Evolutionary conservation across 1,139 yeast species (phyloP), one percentile per base, ranked within the genome.

Genomic region (Diutina sp.): DNA sequence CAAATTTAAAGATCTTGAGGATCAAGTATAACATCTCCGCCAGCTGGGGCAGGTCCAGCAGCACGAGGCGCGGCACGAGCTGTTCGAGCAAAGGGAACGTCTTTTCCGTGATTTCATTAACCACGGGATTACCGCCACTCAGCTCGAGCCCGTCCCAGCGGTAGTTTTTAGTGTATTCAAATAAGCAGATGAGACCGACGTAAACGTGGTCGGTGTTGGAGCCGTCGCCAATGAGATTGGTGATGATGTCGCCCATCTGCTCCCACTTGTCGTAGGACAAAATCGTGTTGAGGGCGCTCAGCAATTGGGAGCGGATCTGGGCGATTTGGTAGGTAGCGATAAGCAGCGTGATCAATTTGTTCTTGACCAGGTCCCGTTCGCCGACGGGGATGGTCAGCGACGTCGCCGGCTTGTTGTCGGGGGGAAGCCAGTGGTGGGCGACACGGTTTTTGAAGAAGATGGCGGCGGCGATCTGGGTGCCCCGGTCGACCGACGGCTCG

Each of bases 371-470:
- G 14, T 71, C 69, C 61, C 83, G 83, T 63, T 84, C 89, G 32
- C 72, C 75, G 0, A 67, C 70, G 48, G 67, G 69, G 56, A 84
- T 80, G 56, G 66, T 63, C 21, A 66, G 58, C 3, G 67, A 59
- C 9, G 67, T 58, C 4, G 67, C 63, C 25, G 66, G 58, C 61
- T 66, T 71, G 54, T 74, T 76, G 51, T 75, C 81, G 0, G 74
- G 78, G 12, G 66, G 66, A 41, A 72, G 68, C 91, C 91, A 86
- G 61, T 80, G 77, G 60, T 75, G 72, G 54, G 70, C 72, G 46
- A 86, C 73, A 63, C 87, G 76, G 65, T 85, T 85, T 66, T 85
- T 86, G 70, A 85, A 82, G 64, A 82, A 82, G 56, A 86, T 83
- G 3, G 87, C 84, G 4, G 88, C 83, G 16, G 87, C 78, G 55